These are phyloP conservation scores for Physaria fendleri DNA, from an alignment of 345 rosid species.

Conservation along the genomic window DNA sequence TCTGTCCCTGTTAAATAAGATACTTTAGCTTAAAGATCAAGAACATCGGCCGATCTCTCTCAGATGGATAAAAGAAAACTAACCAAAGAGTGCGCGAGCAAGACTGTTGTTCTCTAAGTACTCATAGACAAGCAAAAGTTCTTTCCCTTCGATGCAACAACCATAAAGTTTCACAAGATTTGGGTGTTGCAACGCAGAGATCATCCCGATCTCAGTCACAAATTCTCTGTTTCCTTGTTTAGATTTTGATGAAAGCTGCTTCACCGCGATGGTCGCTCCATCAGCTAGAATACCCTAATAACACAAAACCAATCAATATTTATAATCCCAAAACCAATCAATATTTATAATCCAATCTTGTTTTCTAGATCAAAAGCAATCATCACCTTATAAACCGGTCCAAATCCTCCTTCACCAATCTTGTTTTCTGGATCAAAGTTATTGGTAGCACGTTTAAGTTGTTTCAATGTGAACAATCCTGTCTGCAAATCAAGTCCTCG, in stretches of 20 bases:
- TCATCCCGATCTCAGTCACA: constrained; percentile 53
- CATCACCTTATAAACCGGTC: constrained; percentile 85
- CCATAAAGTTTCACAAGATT: constrained; percentile 62
- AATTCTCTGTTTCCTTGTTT: constrained; percentile 67
- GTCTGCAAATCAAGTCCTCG: constrained; percentile 65
- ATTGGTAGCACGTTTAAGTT: constrained; percentile 66
- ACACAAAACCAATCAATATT: constrained; percentile 15
- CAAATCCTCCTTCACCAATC: constrained; percentile 95
- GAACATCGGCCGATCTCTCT: not conserved
- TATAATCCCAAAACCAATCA: constrained; percentile 15
- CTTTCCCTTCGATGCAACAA: constrained; percentile 59
- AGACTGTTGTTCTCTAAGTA: constrained; percentile 71
- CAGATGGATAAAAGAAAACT: not conserved
- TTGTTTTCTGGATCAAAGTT: constrained; percentile 67
- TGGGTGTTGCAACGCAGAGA: constrained; percentile 55
- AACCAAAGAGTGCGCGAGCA: constrained; percentile 56
- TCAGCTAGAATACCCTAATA: constrained; percentile 47
- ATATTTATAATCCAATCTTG: not conserved
- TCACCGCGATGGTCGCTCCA: constrained; percentile 54
- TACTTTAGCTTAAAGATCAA: not conserved
- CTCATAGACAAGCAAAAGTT: constrained; percentile 56
- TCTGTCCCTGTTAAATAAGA: constrained; percentile 32
- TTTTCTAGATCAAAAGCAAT: not conserved
- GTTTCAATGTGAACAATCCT: constrained; percentile 62
- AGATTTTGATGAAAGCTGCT: constrained; percentile 62